Evolutionary conservation across 2,329 filamentous ascomycete genomes (phyloP).

Genomic region (Xylariaceae sp.): DNA sequence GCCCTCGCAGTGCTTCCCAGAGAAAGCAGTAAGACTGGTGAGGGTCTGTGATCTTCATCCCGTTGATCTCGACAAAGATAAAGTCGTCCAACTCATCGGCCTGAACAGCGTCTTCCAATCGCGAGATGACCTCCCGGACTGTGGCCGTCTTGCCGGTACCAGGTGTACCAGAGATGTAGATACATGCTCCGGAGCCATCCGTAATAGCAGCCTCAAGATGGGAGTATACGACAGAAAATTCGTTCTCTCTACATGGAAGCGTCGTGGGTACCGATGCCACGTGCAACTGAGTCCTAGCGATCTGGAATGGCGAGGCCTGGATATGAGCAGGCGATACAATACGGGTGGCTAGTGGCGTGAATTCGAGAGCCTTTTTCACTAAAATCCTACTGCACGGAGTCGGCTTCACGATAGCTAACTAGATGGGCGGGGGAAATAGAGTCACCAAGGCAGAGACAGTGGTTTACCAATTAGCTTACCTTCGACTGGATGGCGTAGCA

Average conservation of each 20-base stretch:
- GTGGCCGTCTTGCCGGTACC: constrained; percentile 97
- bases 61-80: constrained; percentile 98
- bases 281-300: constrained; percentile 82
- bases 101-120: constrained; percentile 79
- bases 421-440: not conserved
- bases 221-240: constrained; percentile 88
- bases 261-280: constrained; percentile 88
- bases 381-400: constrained; percentile 44
- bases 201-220: constrained; percentile 92
- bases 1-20: constrained; percentile 92
- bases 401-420: constrained; percentile 3
- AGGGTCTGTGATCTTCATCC: constrained; percentile 98
- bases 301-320: constrained; percentile 81
- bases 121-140: constrained; percentile 86
- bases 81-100: constrained; percentile 95
- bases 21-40: constrained; percentile 92
- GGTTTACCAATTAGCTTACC: constrained; percentile 34
- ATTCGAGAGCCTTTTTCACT: constrained; percentile 85
- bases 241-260: constrained; percentile 83
- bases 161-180: constrained; percentile 98
- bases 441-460: not conserved
- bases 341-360: constrained; percentile 89
- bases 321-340: constrained; percentile 70
- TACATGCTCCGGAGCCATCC: constrained; percentile 89
- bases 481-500: constrained; percentile 40